Percentiles rank a stretch among this genome's conserved stretches.
Conservation (phyloP, 1,139 yeast species). For the Sugiyamaella pinicola region DNA sequence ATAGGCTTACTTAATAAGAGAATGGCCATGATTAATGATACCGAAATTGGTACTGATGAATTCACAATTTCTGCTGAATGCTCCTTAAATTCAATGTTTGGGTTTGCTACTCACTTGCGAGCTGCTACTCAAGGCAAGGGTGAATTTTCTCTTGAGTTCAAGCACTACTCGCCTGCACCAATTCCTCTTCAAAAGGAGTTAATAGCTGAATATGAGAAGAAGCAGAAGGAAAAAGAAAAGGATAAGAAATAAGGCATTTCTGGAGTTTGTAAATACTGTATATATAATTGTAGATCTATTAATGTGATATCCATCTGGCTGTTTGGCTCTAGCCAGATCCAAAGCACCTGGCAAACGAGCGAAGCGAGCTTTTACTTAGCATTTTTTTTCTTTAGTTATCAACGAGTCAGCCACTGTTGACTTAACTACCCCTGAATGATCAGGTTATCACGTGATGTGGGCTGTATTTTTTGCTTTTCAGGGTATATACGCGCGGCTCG, state of each 20-base stretch:
- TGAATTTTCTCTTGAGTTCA: conserved; percentile 93
- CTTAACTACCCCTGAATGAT: too few species aligned
- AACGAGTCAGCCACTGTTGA: too few species aligned
- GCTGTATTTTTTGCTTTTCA: too few species aligned
- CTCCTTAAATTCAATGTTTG: conserved; percentile 92
- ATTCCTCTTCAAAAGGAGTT: conserved; percentile 89
- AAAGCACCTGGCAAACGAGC: too few species aligned
- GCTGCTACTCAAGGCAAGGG: conserved; percentile 99
- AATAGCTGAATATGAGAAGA: conserved; percentile 79
- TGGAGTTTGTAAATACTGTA: conserved; percentile 8
- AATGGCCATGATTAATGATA: conserved; percentile 89
- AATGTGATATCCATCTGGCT: background rate
- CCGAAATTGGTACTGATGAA: conserved; percentile 93
- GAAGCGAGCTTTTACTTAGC: too few species aligned
- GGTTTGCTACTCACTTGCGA: conserved; percentile 92
- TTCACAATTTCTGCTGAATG: conserved; percentile 93
- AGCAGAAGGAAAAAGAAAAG: conserved; percentile 43
- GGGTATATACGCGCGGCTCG: too few species aligned
- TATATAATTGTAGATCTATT: conserved; percentile 6
- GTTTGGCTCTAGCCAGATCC: too few species aligned
- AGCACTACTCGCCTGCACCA: conserved; percentile 86
- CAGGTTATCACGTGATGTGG: too few species aligned
- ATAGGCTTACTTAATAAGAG: conserved; percentile 90
- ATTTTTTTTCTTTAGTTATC: too few species aligned
- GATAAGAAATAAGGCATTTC: background rate